Evolutionary conservation across 352 stramenopile genomes (phyloP).

Genomic region (Pythium brassicae): DNA sequence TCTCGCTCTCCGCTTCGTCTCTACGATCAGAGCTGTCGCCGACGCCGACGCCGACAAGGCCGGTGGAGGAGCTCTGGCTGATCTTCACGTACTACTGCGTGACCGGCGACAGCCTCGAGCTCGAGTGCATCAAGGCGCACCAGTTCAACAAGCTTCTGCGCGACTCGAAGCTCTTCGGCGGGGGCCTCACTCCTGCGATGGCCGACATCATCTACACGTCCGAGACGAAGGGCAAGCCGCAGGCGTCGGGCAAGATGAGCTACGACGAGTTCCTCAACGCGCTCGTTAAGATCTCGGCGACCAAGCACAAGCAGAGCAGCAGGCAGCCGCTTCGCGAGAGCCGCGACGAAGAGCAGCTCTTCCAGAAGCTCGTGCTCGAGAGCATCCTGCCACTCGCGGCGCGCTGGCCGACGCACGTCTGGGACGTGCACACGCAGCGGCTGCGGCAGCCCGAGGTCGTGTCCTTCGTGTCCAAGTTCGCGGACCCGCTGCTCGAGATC

Average conservation of each 20-base stretch:
- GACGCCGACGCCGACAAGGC: constrained; percentile 12
- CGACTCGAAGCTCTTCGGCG: constrained; percentile 48
- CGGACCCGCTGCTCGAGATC: constrained; percentile 62
- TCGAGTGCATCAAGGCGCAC: constrained; percentile 65
- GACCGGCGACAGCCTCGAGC: constrained; percentile 65
- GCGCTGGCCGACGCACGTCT: constrained; percentile 48
- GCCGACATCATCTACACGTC: constrained; percentile 79
- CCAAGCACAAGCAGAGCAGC: constrained; percentile 22
- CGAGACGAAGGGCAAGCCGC: constrained; percentile 63
- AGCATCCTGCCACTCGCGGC: constrained; percentile 54
- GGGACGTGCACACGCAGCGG: constrained; percentile 42
- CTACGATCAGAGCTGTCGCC: neutral
- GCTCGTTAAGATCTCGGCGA: constrained; percentile 57
- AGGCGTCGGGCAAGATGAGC: constrained; percentile 62
- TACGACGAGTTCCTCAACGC: constrained; percentile 79
- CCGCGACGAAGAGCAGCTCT: constrained; percentile 44
- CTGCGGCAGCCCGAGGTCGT: constrained; percentile 49
- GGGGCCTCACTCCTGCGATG: constrained; percentile 56
- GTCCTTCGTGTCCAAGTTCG: constrained; percentile 59
- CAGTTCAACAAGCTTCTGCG: constrained; percentile 73
- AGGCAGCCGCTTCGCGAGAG: constrained; percentile 32
- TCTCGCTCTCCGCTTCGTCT: neutral
- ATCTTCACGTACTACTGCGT: constrained; percentile 84
- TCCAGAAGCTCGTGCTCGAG: constrained; percentile 53
- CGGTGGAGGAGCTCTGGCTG: constrained; percentile 67